Evolutionary conservation across 179 eudicot genomes (phyloP).

Genomic region (Dionaea muscipula): DNA sequence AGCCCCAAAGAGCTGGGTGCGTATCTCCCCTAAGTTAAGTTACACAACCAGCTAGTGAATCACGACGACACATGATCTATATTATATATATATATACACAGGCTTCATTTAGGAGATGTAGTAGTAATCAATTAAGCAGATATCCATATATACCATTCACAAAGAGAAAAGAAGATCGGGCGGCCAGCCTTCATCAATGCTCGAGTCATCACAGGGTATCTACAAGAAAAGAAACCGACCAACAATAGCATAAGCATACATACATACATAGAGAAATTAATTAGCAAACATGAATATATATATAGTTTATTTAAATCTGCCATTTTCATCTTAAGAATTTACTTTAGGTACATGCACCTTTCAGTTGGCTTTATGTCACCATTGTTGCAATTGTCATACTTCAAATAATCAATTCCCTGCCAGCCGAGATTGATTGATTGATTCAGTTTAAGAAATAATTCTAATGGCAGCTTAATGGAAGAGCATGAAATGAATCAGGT

Average conservation of each 20-base stretch:
- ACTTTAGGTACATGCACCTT: conserved; percentile 43
- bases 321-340: not conserved
- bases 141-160: conserved; percentile 56
- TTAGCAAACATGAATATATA: not conserved
- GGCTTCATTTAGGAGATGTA: too few relatives aligned
- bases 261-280: not conserved
- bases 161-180: conserved; percentile 73
- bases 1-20: conserved; percentile 93
- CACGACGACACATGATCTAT: too few relatives aligned
- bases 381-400: conserved; percentile 75
- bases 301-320: not conserved
- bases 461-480: too few relatives aligned
- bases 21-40: conserved; percentile 90
- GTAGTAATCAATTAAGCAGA: too few relatives aligned
- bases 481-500: too few relatives aligned
- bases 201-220: conserved; percentile 76
- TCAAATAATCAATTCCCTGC: conserved; percentile 84
- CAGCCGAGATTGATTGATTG: too few relatives aligned
- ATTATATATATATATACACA: too few relatives aligned
- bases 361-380: conserved; percentile 51
- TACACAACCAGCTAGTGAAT: too few relatives aligned
- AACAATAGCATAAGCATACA: not conserved
- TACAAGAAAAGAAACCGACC: conserved; percentile 7
- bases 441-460: too few relatives aligned
- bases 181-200: conserved; percentile 70